These are phyloP conservation scores for Dianthus caryophyllus DNA, from an alignment of 148 eudicot genomes.

Conservation along the genomic window DNA sequence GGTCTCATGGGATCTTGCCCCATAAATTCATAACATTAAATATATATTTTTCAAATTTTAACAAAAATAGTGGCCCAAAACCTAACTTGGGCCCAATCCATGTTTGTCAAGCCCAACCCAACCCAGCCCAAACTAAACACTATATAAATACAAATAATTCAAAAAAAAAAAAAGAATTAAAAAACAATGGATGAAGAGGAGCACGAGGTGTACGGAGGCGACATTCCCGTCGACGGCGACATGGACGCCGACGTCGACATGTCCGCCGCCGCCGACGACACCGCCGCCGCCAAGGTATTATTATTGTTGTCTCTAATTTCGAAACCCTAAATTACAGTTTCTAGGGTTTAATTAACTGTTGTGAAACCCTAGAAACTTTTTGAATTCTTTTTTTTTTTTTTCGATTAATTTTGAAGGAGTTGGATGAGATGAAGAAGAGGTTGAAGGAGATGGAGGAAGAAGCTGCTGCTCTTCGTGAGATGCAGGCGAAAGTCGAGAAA, in stretches of 20 bases:
- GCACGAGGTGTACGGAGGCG: constrained; percentile 92
- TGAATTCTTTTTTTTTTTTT: not conserved
- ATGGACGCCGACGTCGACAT: constrained; percentile 68
- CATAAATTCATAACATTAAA: too few relatives aligned
- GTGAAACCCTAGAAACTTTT: not conserved
- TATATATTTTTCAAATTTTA: too few relatives aligned
- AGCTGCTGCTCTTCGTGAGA: constrained; percentile 94
- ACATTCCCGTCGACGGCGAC: constrained; percentile 71
- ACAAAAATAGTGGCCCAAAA: too few relatives aligned
- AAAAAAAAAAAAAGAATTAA: too few relatives aligned
- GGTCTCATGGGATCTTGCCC: too few relatives aligned
- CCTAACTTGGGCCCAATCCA: too few relatives aligned
- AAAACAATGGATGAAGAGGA: constrained; percentile 72
- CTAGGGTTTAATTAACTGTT: too few relatives aligned
- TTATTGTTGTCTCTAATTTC: not conserved
- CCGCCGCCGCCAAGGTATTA: constrained; percentile 71
- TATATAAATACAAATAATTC: too few relatives aligned
- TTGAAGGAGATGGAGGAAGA: constrained; percentile 97
- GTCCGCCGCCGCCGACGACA: constrained; percentile 56
- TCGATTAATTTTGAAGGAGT: too few relatives aligned
- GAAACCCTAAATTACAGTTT: too few relatives aligned
- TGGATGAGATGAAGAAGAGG: constrained; percentile 92
- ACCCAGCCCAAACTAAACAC: too few relatives aligned
- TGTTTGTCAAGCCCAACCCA: too few relatives aligned
- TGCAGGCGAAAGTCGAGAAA: constrained; percentile 95